Evolutionary conservation across 1,139 yeast species (phyloP).

Genomic region (Scheffersomyces parashehatae): DNA sequence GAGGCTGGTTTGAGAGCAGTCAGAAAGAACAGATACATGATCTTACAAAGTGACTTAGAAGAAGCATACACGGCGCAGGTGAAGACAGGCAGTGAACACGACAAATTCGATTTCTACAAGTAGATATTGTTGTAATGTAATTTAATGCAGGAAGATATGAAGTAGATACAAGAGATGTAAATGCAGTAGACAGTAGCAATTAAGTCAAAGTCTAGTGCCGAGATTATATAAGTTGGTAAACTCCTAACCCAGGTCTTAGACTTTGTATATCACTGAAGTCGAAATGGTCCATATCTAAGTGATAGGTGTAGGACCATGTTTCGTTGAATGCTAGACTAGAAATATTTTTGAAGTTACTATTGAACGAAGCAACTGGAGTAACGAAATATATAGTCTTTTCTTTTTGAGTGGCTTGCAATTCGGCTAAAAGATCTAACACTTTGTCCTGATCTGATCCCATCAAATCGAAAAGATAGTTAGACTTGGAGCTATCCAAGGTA

Average conservation of each 20-base stretch:
- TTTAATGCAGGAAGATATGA: slow-evolving; percentile 8
- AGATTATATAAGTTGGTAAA: slow-evolving; percentile 27
- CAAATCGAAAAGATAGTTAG: slow-evolving; percentile 45
- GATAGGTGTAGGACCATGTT: slow-evolving; percentile 49
- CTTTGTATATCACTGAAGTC: slow-evolving; percentile 48
- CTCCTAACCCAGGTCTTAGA: slow-evolving; percentile 60
- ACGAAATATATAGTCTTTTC: slow-evolving; percentile 32
- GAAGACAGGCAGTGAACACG: slow-evolving; percentile 92
- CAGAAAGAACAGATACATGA: slow-evolving; percentile 95
- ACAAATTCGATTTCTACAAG: slow-evolving; percentile 96
- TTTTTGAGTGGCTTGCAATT: slow-evolving; percentile 9
- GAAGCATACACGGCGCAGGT: slow-evolving; percentile 98
- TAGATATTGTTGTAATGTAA: slow-evolving; percentile 24
- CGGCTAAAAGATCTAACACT: slow-evolving; percentile 19
- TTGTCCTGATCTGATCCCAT: slow-evolving; percentile 52
- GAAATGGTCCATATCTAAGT: slow-evolving; percentile 69
- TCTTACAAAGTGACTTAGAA: slow-evolving; percentile 91
- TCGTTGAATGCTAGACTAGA: slow-evolving; percentile 17
- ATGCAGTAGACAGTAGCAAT: no score
- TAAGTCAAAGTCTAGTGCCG: not conserved
- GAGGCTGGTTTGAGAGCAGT: slow-evolving; percentile 99
- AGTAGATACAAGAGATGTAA: not conserved
- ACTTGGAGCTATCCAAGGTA: slow-evolving; percentile 10
- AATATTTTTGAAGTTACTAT: slow-evolving; percentile 17
- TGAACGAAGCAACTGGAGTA: slow-evolving; percentile 52